Evolutionary conservation across 1,284 basidiomycete genomes (phyloP).

Genomic region (Trametes pubescens): DNA sequence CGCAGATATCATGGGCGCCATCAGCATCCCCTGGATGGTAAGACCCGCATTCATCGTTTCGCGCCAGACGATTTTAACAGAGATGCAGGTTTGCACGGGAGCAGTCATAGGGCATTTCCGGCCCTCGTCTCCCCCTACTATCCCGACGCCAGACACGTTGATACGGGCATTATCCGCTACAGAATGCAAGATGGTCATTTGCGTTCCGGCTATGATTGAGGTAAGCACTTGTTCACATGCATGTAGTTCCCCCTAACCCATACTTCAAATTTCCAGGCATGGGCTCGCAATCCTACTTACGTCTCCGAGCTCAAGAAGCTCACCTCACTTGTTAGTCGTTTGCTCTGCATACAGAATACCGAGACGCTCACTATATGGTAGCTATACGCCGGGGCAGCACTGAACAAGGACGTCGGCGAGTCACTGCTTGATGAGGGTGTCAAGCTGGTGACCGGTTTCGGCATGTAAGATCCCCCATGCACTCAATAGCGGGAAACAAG

Average conservation of each 20-base stretch:
- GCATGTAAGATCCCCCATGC: constrained; percentile 36
- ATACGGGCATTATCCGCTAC: constrained; percentile 22
- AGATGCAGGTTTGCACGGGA: constrained; percentile 24
- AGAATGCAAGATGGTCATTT: constrained; percentile 26
- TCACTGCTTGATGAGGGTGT: constrained; percentile 37
- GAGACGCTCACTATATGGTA: constrained; percentile 12
- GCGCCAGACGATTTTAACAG: neutral
- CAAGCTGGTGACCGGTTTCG: constrained; percentile 39
- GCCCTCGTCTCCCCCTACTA: constrained; percentile 26
- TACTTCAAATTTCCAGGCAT: constrained; percentile 29
- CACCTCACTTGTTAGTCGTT: constrained; percentile 33
- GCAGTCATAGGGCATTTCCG: constrained; percentile 25
- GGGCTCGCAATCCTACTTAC: constrained; percentile 35
- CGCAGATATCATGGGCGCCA: constrained; percentile 31
- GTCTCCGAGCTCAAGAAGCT: constrained; percentile 33
- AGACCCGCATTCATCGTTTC: neutral
- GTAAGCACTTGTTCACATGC: constrained; percentile 18
- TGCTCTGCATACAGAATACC: neutral
- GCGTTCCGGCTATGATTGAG: constrained; percentile 38
- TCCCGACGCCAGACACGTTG: constrained; percentile 30
- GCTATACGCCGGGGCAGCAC: constrained; percentile 45
- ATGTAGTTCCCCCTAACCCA: neutral
- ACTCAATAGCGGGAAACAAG: too few species aligned
- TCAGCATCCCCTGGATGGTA: constrained; percentile 27
- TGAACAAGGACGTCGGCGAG: constrained; percentile 43